Evolutionary conservation across 1,284 basidiomycete genomes (phyloP).

Genomic region (Heterobasidion annosum): DNA sequence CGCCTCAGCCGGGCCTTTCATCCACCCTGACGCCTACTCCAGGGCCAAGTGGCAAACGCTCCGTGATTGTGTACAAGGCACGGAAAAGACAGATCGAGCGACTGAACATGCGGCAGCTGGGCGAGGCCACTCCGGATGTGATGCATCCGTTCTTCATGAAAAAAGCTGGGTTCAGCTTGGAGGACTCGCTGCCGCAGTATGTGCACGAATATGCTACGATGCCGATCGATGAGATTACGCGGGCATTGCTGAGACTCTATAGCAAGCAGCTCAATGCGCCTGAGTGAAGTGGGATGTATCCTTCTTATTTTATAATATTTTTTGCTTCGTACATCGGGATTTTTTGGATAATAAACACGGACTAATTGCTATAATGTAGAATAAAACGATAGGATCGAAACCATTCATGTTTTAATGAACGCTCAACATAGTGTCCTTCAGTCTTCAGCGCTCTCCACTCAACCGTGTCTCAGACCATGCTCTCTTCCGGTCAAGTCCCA

Average conservation of each 20-base stretch:
- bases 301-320: neutral
- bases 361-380: neutral
- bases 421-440: too few species aligned
- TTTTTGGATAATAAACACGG: neutral
- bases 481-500: neutral
- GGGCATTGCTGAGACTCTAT: conserved; percentile 71
- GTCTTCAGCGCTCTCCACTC: too few species aligned
- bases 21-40: neutral
- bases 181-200: conserved; percentile 76
- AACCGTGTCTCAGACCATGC: neutral
- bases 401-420: too few species aligned
- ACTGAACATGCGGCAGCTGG: conserved; percentile 73
- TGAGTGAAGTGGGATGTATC: neutral
- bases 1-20: neutral
- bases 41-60: neutral
- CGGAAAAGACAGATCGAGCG: conserved; percentile 58
- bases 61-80: conserved; percentile 38
- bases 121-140: conserved; percentile 81
- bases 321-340: neutral
- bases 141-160: conserved; percentile 85
- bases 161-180: conserved; percentile 72
- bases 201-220: conserved; percentile 82
- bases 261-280: conserved; percentile 56
- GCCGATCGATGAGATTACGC: conserved; percentile 82
- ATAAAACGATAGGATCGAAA: too few species aligned